Conservation (phyloP, 2,329 filamentous ascomycete species). For the Cladorrhinum sp. region DNA sequence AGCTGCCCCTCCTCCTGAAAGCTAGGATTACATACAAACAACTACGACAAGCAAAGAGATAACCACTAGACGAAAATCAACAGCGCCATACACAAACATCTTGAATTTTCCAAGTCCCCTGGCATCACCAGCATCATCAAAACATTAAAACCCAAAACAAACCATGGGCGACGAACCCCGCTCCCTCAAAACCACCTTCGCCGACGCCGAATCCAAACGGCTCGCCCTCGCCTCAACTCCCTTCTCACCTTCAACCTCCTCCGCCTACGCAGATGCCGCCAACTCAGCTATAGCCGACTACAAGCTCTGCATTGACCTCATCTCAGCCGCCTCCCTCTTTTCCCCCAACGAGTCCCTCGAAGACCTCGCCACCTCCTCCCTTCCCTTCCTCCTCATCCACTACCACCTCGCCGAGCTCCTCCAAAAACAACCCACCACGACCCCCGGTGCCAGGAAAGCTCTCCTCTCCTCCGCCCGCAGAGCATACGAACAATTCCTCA, state of each 20-base stretch:
- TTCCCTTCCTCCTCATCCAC: conserved; percentile 79
- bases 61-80: not conserved
- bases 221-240: conserved; percentile 59
- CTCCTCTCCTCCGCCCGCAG: conserved; percentile 62
- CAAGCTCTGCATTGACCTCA: conserved; percentile 66
- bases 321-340: conserved; percentile 74
- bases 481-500: conserved; percentile 76
- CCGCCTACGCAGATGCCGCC: conserved; percentile 66
- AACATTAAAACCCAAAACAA: too few species aligned
- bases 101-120: too few species aligned
- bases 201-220: conserved; percentile 51
- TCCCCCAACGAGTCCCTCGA: conserved; percentile 86
- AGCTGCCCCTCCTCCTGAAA: not conserved
- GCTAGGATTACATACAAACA: not conserved
- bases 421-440: conserved; percentile 59
- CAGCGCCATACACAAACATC: not conserved
- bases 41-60: not conserved
- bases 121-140: too few species aligned
- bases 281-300: conserved; percentile 66
- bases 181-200: conserved; percentile 49
- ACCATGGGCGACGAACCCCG: conserved; percentile 45
- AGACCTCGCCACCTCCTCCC: conserved; percentile 77
- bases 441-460: conserved; percentile 55
- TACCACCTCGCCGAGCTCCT: conserved; percentile 78
- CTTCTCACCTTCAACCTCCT: conserved; percentile 56